Evolutionary conservation across 345 rosid species (phyloP).

Genomic region (Melaleuca quinquenervia): DNA sequence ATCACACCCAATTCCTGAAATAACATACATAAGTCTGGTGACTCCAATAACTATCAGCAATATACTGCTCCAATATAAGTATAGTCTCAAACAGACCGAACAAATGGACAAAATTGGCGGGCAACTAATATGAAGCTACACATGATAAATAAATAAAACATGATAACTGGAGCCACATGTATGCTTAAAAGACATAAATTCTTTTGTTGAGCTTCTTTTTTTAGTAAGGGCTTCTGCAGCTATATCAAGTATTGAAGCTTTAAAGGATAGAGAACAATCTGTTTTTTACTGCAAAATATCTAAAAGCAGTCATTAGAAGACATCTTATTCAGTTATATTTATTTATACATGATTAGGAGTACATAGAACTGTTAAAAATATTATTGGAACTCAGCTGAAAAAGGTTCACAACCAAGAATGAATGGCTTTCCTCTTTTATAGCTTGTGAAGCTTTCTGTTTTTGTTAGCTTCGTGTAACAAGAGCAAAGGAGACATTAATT

Average conservation of each 20-base stretch:
- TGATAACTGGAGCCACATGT: not conserved
- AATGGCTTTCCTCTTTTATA: not conserved
- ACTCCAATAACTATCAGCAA: not conserved
- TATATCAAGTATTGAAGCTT: not conserved
- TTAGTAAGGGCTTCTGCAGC: not conserved
- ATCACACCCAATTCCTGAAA: slow-evolving; percentile 77
- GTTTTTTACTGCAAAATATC: not conserved
- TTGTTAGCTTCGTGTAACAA: not conserved
- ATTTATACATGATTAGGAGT: not conserved
- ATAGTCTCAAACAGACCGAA: not conserved
- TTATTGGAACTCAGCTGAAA: not conserved
- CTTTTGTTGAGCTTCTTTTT: not conserved
- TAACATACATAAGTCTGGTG: not conserved
- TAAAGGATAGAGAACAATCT: not conserved
- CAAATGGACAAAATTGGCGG: not conserved
- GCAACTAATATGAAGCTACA: not conserved
- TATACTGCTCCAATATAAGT: not conserved
- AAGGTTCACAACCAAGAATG: not conserved
- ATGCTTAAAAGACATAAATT: not conserved
- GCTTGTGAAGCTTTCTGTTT: not conserved
- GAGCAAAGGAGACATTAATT: not conserved
- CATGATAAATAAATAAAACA: not conserved
- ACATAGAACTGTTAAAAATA: not conserved
- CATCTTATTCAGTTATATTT: not conserved
- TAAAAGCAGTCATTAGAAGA: not conserved